Conservation (phyloP, 495 filamentous ascomycete genomes). For the Cercophora sp. region DNA sequence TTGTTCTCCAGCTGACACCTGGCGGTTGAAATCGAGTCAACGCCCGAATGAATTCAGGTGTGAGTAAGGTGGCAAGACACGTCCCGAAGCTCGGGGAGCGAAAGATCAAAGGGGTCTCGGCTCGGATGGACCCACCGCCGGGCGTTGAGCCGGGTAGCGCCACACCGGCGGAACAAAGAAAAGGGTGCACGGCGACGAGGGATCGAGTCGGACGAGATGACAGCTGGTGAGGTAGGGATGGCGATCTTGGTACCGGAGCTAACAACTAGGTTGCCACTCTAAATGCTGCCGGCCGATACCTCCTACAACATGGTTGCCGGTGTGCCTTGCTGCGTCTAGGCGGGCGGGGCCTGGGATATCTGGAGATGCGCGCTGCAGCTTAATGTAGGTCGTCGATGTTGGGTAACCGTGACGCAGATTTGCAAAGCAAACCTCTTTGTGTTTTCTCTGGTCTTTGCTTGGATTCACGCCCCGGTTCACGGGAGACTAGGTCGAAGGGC, state of each 20-base stretch:
- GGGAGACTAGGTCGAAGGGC: too few relatives aligned
- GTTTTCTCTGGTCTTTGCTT: background rate
- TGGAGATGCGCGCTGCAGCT: background rate
- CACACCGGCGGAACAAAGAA: background rate
- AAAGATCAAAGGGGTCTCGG: too few relatives aligned
- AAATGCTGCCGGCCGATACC: background rate
- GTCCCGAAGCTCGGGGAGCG: too few relatives aligned
- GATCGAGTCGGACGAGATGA: background rate
- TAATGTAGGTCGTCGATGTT: background rate
- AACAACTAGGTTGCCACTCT: constrained; percentile 2
- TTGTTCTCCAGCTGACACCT: too few relatives aligned
- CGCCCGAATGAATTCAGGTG: too few relatives aligned
- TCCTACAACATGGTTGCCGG: constrained; percentile 6
- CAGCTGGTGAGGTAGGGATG: background rate
- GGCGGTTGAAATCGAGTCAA: too few relatives aligned
- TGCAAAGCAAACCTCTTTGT: background rate
- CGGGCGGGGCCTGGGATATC: background rate
- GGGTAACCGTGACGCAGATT: constrained; percentile 3
- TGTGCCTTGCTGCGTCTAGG: background rate
- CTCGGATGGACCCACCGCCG: too few relatives aligned
- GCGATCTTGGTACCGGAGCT: constrained; percentile 4
- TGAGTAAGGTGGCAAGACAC: too few relatives aligned
- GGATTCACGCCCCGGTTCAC: too few relatives aligned
- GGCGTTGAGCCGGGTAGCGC: too few relatives aligned
- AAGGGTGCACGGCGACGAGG: too few relatives aligned